phyloP scores from a whole-genome alignment of 108 stramenopile genomes.

The Schizochytrium sp. region DNA sequence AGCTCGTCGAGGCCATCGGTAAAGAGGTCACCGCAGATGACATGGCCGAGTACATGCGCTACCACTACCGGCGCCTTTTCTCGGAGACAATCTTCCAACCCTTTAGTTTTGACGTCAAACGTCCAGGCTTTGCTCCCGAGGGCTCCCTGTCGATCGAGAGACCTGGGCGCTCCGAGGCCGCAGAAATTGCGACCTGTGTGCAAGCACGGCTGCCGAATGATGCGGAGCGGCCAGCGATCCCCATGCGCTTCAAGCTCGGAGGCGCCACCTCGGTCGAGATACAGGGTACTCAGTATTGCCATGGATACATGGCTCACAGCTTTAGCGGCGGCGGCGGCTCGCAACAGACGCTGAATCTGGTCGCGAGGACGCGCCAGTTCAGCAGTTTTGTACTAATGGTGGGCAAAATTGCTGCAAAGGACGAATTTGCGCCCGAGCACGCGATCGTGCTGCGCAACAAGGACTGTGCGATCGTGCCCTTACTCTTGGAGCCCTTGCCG shows the following conservation, averaged over 20 bases:
- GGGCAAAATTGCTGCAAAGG: slow-evolving; percentile 57
- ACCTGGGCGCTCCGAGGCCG: slow-evolving; percentile 20
- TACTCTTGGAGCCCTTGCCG: slow-evolving; percentile 64
- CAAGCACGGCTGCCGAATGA: slow-evolving; percentile 4
- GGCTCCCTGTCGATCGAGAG: slow-evolving; percentile 42
- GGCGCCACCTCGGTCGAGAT: slow-evolving; percentile 48
- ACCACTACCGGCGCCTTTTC: slow-evolving; percentile 51
- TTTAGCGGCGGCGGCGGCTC: slow-evolving; percentile 22
- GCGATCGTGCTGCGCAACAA: slow-evolving; percentile 75
- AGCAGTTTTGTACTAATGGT: slow-evolving; percentile 61
- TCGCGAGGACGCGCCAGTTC: slow-evolving; percentile 65
- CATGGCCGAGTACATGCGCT: slow-evolving; percentile 55
- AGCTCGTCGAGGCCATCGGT: slow-evolving; percentile 59
- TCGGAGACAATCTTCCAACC: slow-evolving; percentile 44
- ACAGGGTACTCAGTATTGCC: slow-evolving; percentile 51
- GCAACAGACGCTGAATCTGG: slow-evolving; percentile 25
- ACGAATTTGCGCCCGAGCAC: slow-evolving; percentile 62
- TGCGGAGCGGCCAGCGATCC: neutral
- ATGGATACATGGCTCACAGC: slow-evolving; percentile 57
- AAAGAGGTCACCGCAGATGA: slow-evolving; percentile 52
- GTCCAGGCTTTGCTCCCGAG: slow-evolving; percentile 56
- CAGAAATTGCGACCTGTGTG: slow-evolving; percentile 45
- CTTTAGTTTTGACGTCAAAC: slow-evolving; percentile 61
- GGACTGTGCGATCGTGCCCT: slow-evolving; percentile 70
- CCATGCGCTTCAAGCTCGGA: slow-evolving; percentile 38